phyloP scores from a whole-genome alignment of 345 rosid species.

The Stellera chamaejasme region DNA sequence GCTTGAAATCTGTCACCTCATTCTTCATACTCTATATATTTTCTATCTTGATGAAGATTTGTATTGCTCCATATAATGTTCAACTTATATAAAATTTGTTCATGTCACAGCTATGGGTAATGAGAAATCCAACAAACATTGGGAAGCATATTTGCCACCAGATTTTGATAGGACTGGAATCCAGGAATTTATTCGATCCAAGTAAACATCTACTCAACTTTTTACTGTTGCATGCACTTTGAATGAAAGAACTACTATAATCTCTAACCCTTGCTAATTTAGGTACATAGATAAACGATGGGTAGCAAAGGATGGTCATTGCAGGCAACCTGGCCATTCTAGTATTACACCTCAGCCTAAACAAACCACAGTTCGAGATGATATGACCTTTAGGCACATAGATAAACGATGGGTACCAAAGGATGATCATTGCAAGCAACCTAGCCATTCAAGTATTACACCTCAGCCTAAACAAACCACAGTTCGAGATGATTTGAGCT shows the following conservation, averaged over 20 bases:
- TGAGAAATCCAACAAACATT: conserved; percentile 36
- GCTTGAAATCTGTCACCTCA: not conserved
- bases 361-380: conserved; percentile 18
- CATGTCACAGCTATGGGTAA: conserved; percentile 42
- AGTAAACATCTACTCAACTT: conserved; percentile 19
- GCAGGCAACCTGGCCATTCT: no score
- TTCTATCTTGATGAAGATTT: not conserved
- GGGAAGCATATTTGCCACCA: conserved; percentile 54
- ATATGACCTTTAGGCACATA: conserved; percentile 14
- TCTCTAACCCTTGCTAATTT: not conserved
- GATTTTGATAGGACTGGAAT: conserved; percentile 32
- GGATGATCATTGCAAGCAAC: not conserved
- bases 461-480: conserved; percentile 24
- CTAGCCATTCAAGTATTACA: no score
- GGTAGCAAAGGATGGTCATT: conserved; percentile 15
- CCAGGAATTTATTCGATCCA: conserved; percentile 39
- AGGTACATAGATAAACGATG: conserved; percentile 47
- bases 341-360: conserved; percentile 10
- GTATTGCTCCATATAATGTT: not conserved
- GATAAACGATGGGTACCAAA: conserved; percentile 39
- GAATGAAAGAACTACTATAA: not conserved
- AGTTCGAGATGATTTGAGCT: conserved; percentile 9
- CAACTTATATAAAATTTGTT: conserved; percentile 1
- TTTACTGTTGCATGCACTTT: not conserved
- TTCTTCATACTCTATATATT: not conserved